Base-by-base conservation (phyloP, 495 filamentous ascomycete species). In the Tuber microsphaerosporum region DNA sequence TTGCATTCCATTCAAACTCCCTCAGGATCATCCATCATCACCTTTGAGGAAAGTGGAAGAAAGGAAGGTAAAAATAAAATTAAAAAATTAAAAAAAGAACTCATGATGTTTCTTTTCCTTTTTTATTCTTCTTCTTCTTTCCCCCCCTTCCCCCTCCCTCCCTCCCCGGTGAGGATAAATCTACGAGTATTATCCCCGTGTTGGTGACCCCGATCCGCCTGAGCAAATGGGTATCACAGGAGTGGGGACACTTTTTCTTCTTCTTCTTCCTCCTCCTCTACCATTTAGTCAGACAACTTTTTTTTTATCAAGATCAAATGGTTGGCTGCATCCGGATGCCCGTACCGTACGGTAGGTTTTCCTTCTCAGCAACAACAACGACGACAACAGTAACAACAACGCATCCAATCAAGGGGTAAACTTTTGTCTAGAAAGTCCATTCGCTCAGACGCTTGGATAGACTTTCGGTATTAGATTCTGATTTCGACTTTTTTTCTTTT, bases 151-250 rank as follows among this genome's bases (percentile, higher is more conserved):
- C 26, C 6, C 10, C 26, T 43, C 3, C n/a, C n/a, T n/a, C n/a
- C n/a, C 3, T 2, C 56, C 70, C 75, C 71, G 70, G 73, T 74
- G 74, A 73, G 44, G 70, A 73, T 44, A 74, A 71, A 76, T 73
- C 74, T 75, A 76, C 42, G 5, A 10, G 41, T 42, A 46, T 16
- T 20, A 16, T 48, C 72, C 75, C 39, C 75, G 34, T 75, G 72
- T 46, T 71, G 26, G 45, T 42, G 51, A 73, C 61, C 73, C 76
- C 75, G 73, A 75, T 79, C 76, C 75, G 71, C 76, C 77, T 79
- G 51, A 69, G 69, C 2, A 16, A 74, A 77, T 79, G 74, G 76
- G 77, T 75, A 75, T 79, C 77, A 79, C 77, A 79, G 71, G 61
- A 72, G 77, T 79, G 73, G 77, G 77, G 73, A 48, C 1, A 45